These are phyloP conservation scores for Telfairia occidentalis DNA, from an alignment of 331 rosid species.

Conservation along the genomic window DNA sequence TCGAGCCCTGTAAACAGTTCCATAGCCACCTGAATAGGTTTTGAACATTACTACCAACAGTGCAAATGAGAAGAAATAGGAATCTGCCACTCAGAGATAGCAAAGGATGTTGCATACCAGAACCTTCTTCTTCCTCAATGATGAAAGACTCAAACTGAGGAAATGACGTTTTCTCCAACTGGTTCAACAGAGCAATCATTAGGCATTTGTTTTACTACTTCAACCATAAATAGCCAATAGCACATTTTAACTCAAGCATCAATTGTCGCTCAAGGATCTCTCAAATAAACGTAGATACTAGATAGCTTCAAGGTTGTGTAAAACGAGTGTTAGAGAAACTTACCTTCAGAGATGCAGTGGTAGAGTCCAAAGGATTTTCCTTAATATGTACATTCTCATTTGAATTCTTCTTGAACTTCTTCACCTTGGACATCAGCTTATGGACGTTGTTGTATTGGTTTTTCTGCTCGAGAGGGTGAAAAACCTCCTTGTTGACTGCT, in stretches of 20 bases:
- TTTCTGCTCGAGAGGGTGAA: constrained; percentile 14
- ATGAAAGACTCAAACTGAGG: constrained; percentile 25
- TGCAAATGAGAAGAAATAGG: neutral
- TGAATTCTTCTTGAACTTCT: constrained; percentile 24
- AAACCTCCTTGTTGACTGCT: constrained; percentile 15
- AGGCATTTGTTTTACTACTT: neutral
- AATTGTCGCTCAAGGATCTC: neutral
- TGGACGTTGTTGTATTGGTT: constrained; percentile 21
- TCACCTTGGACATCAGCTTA: constrained; percentile 15
- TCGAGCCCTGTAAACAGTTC: constrained; percentile 27
- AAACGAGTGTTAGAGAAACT: constrained; percentile 1
- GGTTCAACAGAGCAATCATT: constrained; percentile 17
- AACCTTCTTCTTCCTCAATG: constrained; percentile 34
- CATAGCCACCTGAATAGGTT: constrained; percentile 28
- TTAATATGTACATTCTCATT: constrained; percentile 22
- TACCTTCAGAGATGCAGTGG: constrained; percentile 30
- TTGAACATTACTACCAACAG: neutral
- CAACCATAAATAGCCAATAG: neutral
- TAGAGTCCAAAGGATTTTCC: constrained; percentile 27
- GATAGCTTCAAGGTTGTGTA: neutral
- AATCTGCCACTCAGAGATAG: neutral
- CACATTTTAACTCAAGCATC: neutral
- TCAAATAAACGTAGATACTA: neutral
- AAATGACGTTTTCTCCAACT: constrained; percentile 17
- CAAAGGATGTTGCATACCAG: constrained; percentile 19